These are phyloP conservation scores for Rhodomyrtus tomentosa DNA, from an alignment of 345 rosid genomes.

Conservation along the genomic window DNA sequence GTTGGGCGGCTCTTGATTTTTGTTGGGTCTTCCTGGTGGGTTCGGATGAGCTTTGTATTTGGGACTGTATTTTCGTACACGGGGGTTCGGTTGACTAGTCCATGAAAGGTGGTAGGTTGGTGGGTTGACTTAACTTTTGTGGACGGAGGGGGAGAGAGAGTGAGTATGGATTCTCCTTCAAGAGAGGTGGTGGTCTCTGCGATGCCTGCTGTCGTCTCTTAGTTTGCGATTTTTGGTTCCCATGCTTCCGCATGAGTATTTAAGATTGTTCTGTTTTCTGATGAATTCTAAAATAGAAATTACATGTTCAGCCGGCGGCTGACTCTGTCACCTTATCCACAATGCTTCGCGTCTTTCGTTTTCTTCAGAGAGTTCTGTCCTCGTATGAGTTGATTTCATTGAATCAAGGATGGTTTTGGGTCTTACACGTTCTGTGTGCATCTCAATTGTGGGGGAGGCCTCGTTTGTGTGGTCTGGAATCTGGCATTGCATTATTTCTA, in stretches of 20 bases:
- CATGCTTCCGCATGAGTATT: background rate
- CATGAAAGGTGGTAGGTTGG: slow-evolving; percentile 77
- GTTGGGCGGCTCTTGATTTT: background rate
- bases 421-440: background rate
- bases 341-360: background rate
- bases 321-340: slow-evolving; percentile 7
- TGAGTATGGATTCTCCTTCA: slow-evolving; percentile 4
- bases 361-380: background rate
- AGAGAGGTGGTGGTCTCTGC: background rate
- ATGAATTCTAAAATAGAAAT: background rate
- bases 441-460: background rate
- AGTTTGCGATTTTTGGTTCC: background rate
- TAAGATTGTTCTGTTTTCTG: background rate
- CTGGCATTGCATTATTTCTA: background rate
- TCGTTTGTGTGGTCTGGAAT: background rate
- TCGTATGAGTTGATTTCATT: background rate
- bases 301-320: background rate
- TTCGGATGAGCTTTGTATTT: background rate
- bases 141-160: background rate
- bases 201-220: background rate
- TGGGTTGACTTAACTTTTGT: slow-evolving; percentile 58
- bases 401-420: background rate
- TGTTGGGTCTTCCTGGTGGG: background rate
- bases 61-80: background rate
- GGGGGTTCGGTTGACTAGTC: slow-evolving; percentile 2